Evolutionary conservation across 2,329 filamentous ascomycete species (phyloP), one percentile per base, ranked within the genome.

Genomic region (Colletotrichum camelliae): DNA sequence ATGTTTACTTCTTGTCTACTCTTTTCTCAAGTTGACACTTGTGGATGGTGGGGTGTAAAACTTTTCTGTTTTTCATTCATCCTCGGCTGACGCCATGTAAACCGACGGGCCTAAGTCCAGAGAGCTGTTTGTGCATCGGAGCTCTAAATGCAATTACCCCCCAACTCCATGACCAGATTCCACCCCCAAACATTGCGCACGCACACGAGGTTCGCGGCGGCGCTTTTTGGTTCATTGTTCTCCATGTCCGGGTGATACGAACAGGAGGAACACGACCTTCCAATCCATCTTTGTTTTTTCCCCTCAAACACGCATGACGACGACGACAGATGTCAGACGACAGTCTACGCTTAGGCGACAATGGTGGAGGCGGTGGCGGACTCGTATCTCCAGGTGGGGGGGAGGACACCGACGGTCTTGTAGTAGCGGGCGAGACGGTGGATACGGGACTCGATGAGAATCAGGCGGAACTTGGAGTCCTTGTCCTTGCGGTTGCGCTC

Each of bases 401-500:
- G 91, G 78, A 94, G 91, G 84, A 93, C 91, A 87, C 92, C 92
- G 85, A 93, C 96, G 87, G 96, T 96, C 95, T 98, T 98, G 95
- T 98, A 99, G 94, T 98, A 98, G 83, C 97, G 94, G 86, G 96
- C 97, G 82, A 99, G 94, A 91, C 97, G 96, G 94, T 99, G 97
- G 90, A 99, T 98, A 90, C 97, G 95, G 87, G 97, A 98, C 93
- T 99, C 97, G 90, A 99, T 98, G 84, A 99, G 94, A 96, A 99
- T 99, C 81, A 99, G 95, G 87, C 97, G 96, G 95, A 99, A 99
- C 93, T 99, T 99, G 92, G 94, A 95, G 93, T 99, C 97, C 92
- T 96, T 98, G 93, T 99, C 97, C 94, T 99, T 99, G 90, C 97
- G 96, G 94, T 99, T 99, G 90, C 95, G 95, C 93, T 98, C 96